Evolutionary conservation across 1,284 basidiomycete species (phyloP).

Genomic region (Irpex rosettiformis): DNA sequence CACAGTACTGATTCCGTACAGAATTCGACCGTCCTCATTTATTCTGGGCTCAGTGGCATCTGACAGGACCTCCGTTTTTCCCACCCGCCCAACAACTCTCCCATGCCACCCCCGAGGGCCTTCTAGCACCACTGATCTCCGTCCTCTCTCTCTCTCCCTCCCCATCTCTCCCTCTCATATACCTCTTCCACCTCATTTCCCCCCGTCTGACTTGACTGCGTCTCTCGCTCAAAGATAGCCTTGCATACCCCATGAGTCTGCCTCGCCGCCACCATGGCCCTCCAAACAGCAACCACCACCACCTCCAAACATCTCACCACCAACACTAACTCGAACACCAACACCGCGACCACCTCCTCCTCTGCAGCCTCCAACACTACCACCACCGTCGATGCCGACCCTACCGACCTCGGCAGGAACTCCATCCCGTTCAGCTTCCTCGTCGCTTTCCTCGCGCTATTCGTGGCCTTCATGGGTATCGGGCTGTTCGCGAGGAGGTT

Average conservation of each 20-base stretch:
- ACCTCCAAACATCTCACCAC: no score
- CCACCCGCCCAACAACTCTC: background rate
- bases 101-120: background rate
- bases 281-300: conserved; percentile 10
- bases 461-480: conserved; percentile 15
- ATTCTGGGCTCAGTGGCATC: background rate
- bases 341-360: no score
- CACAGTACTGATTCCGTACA: background rate
- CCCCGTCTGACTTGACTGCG: background rate
- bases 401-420: conserved; percentile 2
- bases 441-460: conserved; percentile 16
- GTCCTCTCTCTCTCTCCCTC: background rate
- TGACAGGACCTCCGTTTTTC: background rate
- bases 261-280: conserved; percentile 8
- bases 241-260: conserved; percentile 4
- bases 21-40: background rate
- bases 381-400: background rate
- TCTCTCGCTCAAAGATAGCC: no score
- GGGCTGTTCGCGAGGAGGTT: conserved; percentile 13
- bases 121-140: background rate
- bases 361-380: background rate
- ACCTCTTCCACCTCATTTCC: background rate
- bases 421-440: conserved; percentile 17
- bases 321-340: no score
- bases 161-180: background rate